phyloP scores from a whole-genome alignment of 1,139 yeast species.

The Debaryomyces subglobosus region DNA sequence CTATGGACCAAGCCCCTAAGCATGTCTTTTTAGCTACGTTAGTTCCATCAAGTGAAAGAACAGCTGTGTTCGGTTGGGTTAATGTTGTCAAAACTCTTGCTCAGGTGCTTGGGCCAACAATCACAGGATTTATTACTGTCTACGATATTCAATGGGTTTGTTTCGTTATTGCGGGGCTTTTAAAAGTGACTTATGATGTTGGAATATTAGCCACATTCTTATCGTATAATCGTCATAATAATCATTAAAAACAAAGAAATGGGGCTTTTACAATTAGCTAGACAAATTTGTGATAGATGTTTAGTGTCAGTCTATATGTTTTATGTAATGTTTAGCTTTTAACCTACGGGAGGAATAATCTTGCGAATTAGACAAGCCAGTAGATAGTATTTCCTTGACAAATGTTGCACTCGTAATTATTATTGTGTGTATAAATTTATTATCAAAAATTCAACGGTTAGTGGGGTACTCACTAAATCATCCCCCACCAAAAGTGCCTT shows the following conservation, averaged over 20 bases:
- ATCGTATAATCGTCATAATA: conserved; percentile 28
- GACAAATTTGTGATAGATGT: too few species aligned
- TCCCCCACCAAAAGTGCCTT: not conserved
- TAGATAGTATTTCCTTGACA: too few species aligned
- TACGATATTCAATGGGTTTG: conserved; percentile 40
- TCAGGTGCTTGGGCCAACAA: conserved; percentile 41
- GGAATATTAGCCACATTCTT: conserved; percentile 41
- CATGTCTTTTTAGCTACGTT: conserved; percentile 45
- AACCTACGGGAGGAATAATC: too few species aligned
- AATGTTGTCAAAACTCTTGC: conserved; percentile 46
- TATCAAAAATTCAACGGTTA: not conserved
- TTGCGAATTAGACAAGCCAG: not conserved
- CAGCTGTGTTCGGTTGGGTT: conserved; percentile 45
- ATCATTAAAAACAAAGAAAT: conserved; percentile 17
- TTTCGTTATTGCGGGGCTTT: conserved; percentile 41
- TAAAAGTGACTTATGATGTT: conserved; percentile 43
- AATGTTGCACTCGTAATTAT: not conserved
- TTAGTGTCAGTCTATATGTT: too few species aligned
- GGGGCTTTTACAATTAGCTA: too few species aligned
- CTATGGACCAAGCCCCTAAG: conserved; percentile 51
- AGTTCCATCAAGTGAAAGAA: conserved; percentile 38
- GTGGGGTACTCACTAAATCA: not conserved
- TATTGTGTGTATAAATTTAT: too few species aligned
- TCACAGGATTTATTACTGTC: conserved; percentile 39
- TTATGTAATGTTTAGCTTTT: too few species aligned